Conservation (phyloP, 345 rosid genomes). For the Citrus maxima region DNA sequence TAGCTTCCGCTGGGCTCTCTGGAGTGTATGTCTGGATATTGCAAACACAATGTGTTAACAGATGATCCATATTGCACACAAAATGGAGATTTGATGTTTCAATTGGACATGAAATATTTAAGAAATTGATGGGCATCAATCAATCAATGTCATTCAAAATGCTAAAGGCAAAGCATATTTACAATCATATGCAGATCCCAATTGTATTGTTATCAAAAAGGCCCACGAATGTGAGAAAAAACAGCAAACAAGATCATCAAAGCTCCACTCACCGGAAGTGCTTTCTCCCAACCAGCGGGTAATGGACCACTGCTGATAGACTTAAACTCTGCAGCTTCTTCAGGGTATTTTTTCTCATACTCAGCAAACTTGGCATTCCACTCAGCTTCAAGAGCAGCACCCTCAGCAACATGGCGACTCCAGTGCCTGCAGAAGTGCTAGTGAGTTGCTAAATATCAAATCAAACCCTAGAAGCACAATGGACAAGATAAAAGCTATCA, state of each 20-base stretch:
- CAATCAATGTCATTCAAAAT: neutral
- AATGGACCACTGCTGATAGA: constrained; percentile 72
- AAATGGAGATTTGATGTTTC: neutral
- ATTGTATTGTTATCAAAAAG: neutral
- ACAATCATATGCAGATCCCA: neutral
- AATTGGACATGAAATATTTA: neutral
- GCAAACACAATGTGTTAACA: constrained; percentile 16
- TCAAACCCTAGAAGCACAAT: neutral
- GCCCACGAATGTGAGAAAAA: neutral
- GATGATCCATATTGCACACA: constrained; percentile 1
- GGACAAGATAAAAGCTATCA: neutral
- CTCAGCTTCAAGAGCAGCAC: constrained; percentile 76
- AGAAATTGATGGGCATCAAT: neutral
- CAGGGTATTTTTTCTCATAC: constrained; percentile 81
- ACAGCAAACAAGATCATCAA: neutral
- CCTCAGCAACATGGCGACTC: constrained; percentile 79
- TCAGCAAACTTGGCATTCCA: constrained; percentile 87
- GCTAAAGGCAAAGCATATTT: neutral
- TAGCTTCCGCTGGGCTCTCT: constrained; percentile 89
- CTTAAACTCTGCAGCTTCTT: constrained; percentile 92
- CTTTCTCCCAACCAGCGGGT: constrained; percentile 93
- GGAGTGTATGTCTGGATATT: constrained; percentile 74
- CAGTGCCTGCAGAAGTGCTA: constrained; percentile 65
- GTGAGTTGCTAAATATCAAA: constrained; percentile 6
- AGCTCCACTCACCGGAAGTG: constrained; percentile 70